Base-by-base conservation (phyloP, 495 filamentous ascomycete species). In the Penicillium paxilli region DNA sequence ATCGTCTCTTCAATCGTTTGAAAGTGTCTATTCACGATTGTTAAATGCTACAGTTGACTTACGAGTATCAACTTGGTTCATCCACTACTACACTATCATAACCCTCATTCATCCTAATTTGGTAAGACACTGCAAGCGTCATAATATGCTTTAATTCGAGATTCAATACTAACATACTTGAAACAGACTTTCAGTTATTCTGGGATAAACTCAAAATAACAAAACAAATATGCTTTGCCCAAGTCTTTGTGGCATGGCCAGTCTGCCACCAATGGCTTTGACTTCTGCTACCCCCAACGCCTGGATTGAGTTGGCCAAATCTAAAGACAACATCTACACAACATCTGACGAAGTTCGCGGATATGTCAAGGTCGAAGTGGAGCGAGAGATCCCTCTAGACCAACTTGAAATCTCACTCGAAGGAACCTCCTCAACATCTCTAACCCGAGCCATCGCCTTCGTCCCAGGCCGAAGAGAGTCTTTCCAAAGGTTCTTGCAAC, bases 381-480 rank as follows among this genome's bases (percentile, higher is more conserved):
- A 74, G 25, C 68, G 73, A 42, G 85, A 90, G 64, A 81, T 80
- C 28, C 68, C 72, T 42, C 90, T 95, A 67, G 86, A 90, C 51
- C 69, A 79, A 16, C 67, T 93, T 51, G 76, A 86, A 51, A 88
- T 95, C 63, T 75, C 86, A 1, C 80, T 95, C 35, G 76, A 89
- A 47, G 90, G 90, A 54, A 44, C 20, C 26, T 49, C 35, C 28
- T 49, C 21, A 16, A 49, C 40, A 16, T 48, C 32, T 26, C 37
- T 47, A 22, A 47, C 42, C 16, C 51, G 51, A 40, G 44, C 51
- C 16, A 32, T 40, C 10, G 19, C 51, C 24, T 53, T 46, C 24
- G 51, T 53, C 6, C 70, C 48, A 12, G 54, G 65, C 12, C 65
- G 71, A 37, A 75, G 71, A n/a, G 70, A 78, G 42, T 76, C 77